phyloP scores from a whole-genome alignment of 208 protist species.

The Blastocrithidia nonstop region DNA sequence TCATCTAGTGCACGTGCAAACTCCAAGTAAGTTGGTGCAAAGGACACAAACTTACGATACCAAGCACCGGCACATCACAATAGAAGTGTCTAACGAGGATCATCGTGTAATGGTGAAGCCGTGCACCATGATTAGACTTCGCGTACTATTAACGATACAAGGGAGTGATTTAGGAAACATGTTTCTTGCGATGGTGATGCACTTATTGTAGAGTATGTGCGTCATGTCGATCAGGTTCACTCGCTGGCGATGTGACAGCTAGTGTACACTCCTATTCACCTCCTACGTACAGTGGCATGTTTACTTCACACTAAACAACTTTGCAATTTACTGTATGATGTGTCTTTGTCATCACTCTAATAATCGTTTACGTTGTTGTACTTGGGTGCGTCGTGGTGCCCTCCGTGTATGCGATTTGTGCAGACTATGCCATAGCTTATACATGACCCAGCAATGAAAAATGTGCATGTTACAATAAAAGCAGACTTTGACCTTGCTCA shows the following conservation, averaged over 20 bases:
- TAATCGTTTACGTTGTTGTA: constrained; percentile 36
- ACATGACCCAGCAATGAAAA: constrained; percentile 15
- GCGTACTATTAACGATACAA: not conserved
- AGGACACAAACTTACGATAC: constrained; percentile 19
- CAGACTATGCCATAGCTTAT: constrained; percentile 33
- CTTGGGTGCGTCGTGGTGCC: constrained; percentile 75
- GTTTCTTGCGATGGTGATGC: constrained; percentile 19
- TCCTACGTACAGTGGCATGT: constrained; percentile 22
- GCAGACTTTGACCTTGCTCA: constrained; percentile 69
- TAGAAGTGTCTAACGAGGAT: constrained; percentile 7
- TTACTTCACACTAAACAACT: constrained; percentile 7
- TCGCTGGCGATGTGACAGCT: constrained; percentile 36
- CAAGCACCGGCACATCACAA: constrained; percentile 14
- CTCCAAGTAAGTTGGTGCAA: constrained; percentile 14
- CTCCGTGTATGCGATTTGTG: constrained; percentile 69
- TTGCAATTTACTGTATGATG: not conserved
- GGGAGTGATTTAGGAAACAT: constrained; percentile 11
- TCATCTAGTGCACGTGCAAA: too few species aligned
- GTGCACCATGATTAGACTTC: not conserved
- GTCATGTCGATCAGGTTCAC: constrained; percentile 40
- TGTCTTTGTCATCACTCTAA: constrained; percentile 1
- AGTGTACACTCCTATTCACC: constrained; percentile 48
- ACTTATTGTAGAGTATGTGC: constrained; percentile 53
- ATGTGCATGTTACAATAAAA: constrained; percentile 34
- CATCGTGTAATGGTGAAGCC: constrained; percentile 1